A percentile compares a stretch with the other conserved stretches of the same genome.
Evolutionary conservation across 192 early-diverging fungal species (phyloP).

Genomic region (Coemansia sp.): DNA sequence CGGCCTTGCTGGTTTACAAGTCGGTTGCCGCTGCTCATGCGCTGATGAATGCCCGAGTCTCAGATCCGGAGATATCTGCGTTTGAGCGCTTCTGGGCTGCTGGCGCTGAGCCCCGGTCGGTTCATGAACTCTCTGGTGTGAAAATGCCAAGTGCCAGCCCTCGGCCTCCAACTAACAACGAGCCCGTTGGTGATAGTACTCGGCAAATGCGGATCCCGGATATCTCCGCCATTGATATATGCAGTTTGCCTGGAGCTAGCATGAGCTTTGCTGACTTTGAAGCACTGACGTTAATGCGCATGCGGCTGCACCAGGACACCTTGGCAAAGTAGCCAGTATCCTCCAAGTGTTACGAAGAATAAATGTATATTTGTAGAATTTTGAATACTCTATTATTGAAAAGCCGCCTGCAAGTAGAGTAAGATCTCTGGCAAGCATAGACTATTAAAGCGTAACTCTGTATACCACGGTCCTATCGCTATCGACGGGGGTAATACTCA

Average conservation of each 20-base stretch:
- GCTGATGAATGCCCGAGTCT: conserved; percentile 29
- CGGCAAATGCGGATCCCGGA: conserved; percentile 15
- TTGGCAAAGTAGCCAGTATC: not conserved
- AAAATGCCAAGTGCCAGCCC: not conserved
- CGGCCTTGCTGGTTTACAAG: conserved; percentile 44
- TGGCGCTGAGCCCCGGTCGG: conserved; percentile 30
- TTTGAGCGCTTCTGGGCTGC: conserved; percentile 40
- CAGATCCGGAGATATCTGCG: not conserved
- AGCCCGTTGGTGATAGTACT: not conserved
- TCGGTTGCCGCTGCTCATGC: conserved; percentile 43
- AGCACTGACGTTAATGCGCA: conserved; percentile 47
- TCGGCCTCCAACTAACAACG: not conserved
- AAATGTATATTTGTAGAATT: not conserved
- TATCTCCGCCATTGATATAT: conserved; percentile 29
- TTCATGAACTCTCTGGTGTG: conserved; percentile 8
- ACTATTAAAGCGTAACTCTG: too few species aligned
- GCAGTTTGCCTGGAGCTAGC: conserved; percentile 27
- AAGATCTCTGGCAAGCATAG: too few species aligned
- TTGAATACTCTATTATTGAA: not conserved
- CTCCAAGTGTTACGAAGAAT: too few species aligned
- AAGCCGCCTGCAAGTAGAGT: too few species aligned
- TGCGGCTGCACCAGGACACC: conserved; percentile 28
- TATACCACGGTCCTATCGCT: too few species aligned
- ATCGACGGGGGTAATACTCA: too few species aligned
- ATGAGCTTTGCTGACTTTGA: conserved; percentile 50